These are phyloP conservation scores for Candida cerambycidarum DNA, from an alignment of 805 yeast genomes.

Conservation along the genomic window DNA sequence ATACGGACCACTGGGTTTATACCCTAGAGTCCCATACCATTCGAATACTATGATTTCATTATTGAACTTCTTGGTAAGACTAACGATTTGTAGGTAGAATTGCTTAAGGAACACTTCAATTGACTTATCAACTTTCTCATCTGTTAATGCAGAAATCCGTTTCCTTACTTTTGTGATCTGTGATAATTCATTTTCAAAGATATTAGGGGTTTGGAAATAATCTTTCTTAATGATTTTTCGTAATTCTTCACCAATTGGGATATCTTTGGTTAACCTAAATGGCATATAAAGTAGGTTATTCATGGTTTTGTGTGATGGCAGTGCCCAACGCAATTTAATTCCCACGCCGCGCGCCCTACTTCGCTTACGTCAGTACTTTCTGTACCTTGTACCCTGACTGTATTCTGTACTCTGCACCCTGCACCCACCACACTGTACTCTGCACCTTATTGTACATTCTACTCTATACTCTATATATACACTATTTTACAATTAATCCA, in stretches of 20 bases:
- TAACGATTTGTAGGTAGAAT: conserved; percentile 49
- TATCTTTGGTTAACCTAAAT: conserved; percentile 43
- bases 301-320: conserved; percentile 3
- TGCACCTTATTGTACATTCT: too few relatives aligned
- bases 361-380: too few relatives aligned
- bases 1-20: conserved; percentile 49
- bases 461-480: too few relatives aligned
- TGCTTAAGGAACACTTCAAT: conserved; percentile 40
- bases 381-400: too few relatives aligned
- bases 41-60: conserved; percentile 57
- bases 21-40: conserved; percentile 74
- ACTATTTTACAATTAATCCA: too few relatives aligned
- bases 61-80: conserved; percentile 59
- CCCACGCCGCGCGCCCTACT: too few relatives aligned
- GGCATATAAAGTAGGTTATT: conserved; percentile 52
- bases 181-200: conserved; percentile 29
- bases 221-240: conserved; percentile 48
- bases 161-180: conserved; percentile 46
- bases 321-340: too few relatives aligned
- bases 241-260: conserved; percentile 41
- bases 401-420: too few relatives aligned
- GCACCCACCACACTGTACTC: too few relatives aligned
- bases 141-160: conserved; percentile 34
- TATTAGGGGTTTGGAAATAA: conserved; percentile 37
- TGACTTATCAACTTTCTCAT: conserved; percentile 24